Base-by-base conservation (phyloP, 768 basidiomycete genomes). In the Dacryopinax spathularia region DNA sequence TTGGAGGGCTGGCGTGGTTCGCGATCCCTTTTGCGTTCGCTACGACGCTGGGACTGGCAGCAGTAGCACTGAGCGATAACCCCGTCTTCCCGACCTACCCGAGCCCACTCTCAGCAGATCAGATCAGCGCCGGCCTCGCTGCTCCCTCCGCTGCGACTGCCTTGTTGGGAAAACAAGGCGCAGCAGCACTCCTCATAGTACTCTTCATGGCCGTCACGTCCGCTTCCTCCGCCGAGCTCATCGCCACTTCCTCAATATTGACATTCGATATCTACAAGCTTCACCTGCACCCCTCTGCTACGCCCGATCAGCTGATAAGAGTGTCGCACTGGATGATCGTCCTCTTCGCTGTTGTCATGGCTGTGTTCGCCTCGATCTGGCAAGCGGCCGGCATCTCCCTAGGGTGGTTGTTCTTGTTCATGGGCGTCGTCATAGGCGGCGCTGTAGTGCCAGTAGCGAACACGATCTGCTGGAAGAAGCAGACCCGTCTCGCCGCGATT, bases 1-100 rank as follows among this genome's bases (percentile, higher is more conserved):
- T 92, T 7, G 94, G 93, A 43, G 93, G 92, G 2, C 72, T 93
- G 7, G 87, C 90, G 1, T 96, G 94, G 93, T 91, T 94, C 70
- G 83, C 88, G 0, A 91, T 93, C 65, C 91, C 91, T 0, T 90
- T 93, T 72, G 71, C 69, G 6, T 84, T 97, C 68, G 87, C 93
- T 0, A 93, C 89, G 0, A 89, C 88, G 1, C 81, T 96, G 37
- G 94, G 94, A 9, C 79, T 97, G 1, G 82, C 90, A 15, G 92
- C 90, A 2, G 88, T 91, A 4, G 94, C 93, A 0, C 80, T 97
- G 16, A 78, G 75, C 18, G 84, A 78, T 39, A 78, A 70, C 76
- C 81, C 68, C 62, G 80, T 75, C 16, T 72, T 79, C 61, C 71
- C 73, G 22, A 67, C 72, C 0, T n/a, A n/a, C n/a, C n/a, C n/a